Percentiles rank a stretch among this genome's conserved stretches.
phyloP scores from a whole-genome alignment of 2,329 filamentous ascomycete species.

The Hypoxylon sp. region DNA sequence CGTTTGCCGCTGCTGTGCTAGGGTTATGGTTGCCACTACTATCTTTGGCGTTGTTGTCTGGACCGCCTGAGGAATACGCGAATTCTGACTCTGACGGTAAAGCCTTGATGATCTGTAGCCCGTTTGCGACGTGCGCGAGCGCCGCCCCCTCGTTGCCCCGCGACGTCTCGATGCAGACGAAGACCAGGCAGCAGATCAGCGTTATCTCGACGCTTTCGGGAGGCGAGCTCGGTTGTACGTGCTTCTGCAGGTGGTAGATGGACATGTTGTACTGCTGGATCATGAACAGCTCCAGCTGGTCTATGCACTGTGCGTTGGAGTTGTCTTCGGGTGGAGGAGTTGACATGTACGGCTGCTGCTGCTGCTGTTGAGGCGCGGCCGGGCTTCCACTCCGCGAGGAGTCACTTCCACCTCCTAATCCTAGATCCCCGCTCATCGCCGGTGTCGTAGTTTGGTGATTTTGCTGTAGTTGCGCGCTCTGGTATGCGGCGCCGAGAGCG shows the following conservation, averaged over 20 bases:
- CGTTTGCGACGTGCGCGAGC: constrained; percentile 52
- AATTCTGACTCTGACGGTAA: constrained; percentile 42
- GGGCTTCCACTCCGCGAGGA: constrained; percentile 12
- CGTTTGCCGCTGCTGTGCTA: not conserved
- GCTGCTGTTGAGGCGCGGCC: constrained; percentile 3
- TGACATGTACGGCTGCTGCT: constrained; percentile 1
- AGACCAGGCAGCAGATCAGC: constrained; percentile 55
- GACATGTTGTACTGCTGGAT: constrained; percentile 59
- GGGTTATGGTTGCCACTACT: not conserved
- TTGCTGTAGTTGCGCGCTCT: constrained; percentile 41
- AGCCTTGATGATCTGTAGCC: constrained; percentile 53
- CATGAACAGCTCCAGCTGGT: constrained; percentile 56
- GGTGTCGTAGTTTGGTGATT: constrained; percentile 9
- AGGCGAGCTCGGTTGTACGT: constrained; percentile 45
- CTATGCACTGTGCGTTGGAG: constrained; percentile 24
- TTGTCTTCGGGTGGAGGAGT: constrained; percentile 22
- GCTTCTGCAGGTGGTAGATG: constrained; percentile 54
- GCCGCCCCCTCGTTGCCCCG: constrained; percentile 49
- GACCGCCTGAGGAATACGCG: not conserved
- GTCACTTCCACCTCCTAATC: not conserved
- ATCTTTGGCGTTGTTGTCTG: not conserved
- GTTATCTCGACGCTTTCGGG: constrained; percentile 51
- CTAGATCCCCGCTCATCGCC: not conserved
- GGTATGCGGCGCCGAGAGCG: constrained; percentile 55
- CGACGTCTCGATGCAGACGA: constrained; percentile 54